A percentile compares a stretch with the other conserved stretches of the same genome.
These are phyloP conservation scores for Albophoma yamanashiensis DNA, from an alignment of 2,329 filamentous ascomycete genomes.

Conservation along the genomic window DNA sequence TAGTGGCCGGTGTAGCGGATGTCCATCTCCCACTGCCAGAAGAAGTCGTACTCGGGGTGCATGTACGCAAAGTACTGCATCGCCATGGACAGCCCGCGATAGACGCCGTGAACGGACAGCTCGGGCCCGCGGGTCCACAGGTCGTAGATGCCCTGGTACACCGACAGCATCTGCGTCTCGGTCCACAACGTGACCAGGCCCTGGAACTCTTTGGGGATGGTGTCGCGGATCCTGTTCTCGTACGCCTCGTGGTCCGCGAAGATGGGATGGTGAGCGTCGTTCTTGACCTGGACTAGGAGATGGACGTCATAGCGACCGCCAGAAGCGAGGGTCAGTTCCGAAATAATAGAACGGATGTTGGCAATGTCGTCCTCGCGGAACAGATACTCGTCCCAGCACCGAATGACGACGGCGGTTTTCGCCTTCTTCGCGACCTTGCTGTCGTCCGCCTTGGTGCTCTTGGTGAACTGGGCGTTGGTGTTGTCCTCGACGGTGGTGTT, in stretches of 20 bases:
- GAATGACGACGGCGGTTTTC: slow-evolving; percentile 65
- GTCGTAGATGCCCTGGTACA: slow-evolving; percentile 82
- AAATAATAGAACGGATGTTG: slow-evolving; percentile 73
- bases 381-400: slow-evolving; percentile 70
- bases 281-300: slow-evolving; percentile 73
- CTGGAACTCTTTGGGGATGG: slow-evolving; percentile 73
- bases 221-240: slow-evolving; percentile 53
- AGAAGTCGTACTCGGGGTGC: slow-evolving; percentile 82
- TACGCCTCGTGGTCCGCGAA: slow-evolving; percentile 67
- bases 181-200: slow-evolving; percentile 89
- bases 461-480: not conserved
- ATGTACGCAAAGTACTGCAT: slow-evolving; percentile 86
- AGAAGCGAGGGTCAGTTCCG: slow-evolving; percentile 69
- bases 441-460: slow-evolving; percentile 3
- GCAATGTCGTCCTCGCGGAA: slow-evolving; percentile 75
- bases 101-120: slow-evolving; percentile 80
- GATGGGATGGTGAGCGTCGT: slow-evolving; percentile 62
- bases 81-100: slow-evolving; percentile 87
- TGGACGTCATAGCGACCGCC: slow-evolving; percentile 83
- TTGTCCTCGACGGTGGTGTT: slow-evolving; percentile 1
- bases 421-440: slow-evolving; percentile 12
- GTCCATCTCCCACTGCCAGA: slow-evolving; percentile 97
- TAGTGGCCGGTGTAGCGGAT: slow-evolving; percentile 83
- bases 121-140: slow-evolving; percentile 54
- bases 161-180: slow-evolving; percentile 80